phyloP scores from a whole-genome alignment of 2,329 filamentous ascomycete species.

The Pestalotiopsis sp. region DNA sequence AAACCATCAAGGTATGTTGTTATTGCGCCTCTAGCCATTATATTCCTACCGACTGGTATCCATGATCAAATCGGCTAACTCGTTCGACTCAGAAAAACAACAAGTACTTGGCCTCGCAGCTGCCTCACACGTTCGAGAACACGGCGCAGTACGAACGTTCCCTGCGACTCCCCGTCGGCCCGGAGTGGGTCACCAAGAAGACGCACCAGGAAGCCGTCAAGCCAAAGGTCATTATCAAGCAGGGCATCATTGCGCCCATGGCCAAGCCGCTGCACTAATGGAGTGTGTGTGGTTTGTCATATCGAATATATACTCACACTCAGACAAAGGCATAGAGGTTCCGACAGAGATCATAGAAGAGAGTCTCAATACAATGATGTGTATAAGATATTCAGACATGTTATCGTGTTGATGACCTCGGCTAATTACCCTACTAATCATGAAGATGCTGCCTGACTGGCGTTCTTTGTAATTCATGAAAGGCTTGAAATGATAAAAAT shows the following conservation, averaged over 20 bases:
- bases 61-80: no score
- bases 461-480: no score
- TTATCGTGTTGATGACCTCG: no score
- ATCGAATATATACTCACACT: neutral
- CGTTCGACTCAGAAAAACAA: conserved; percentile 39
- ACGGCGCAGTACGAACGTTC: conserved; percentile 88
- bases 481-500: no score
- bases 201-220: conserved; percentile 88
- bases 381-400: no score
- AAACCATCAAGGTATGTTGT: conserved; percentile 73
- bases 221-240: conserved; percentile 87
- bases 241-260: conserved; percentile 87
- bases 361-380: neutral
- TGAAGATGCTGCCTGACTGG: no score
- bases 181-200: conserved; percentile 96
- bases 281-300: neutral
- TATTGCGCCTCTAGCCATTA: neutral
- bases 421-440: no score
- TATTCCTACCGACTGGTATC: no score
- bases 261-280: conserved; percentile 63
- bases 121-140: conserved; percentile 91
- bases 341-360: neutral
- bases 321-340: neutral
- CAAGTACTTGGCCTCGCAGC: conserved; percentile 80
- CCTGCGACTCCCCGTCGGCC: conserved; percentile 83